These are phyloP conservation scores for Dactylorhiza incarnata DNA, from an alignment of 106 monocot genomes.

Conservation along the genomic window DNA sequence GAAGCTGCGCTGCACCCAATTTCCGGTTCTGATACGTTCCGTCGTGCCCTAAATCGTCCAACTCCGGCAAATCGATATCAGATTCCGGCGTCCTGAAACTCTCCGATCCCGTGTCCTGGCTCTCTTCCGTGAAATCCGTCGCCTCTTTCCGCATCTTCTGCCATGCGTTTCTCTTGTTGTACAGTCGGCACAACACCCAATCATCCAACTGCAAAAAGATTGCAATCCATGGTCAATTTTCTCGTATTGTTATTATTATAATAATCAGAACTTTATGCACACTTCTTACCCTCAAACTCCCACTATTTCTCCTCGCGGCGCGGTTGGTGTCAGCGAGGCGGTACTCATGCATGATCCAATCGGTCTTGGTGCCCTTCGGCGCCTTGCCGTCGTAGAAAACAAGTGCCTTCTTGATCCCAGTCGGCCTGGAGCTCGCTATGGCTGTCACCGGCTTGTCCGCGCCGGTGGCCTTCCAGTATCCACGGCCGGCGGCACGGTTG, in stretches of 20 bases:
- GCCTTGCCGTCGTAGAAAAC: constrained; percentile 9
- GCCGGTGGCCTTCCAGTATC: constrained; percentile 8
- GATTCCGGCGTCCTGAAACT: constrained; percentile 26
- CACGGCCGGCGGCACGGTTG: constrained; percentile 1
- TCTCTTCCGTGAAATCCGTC: constrained; percentile 3
- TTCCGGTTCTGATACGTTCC: background rate
- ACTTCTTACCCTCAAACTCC: constrained; percentile 5
- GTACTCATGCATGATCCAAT: constrained; percentile 10
- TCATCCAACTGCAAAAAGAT: constrained; percentile 27
- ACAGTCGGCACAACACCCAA: constrained; percentile 36
- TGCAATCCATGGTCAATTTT: background rate
- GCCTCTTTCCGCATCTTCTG: constrained; percentile 9
- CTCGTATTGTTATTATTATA: no score
- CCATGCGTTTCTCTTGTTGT: constrained; percentile 43
- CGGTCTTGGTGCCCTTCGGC: background rate
- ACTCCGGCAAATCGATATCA: constrained; percentile 25
- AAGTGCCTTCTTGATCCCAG: constrained; percentile 3
- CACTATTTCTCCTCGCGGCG: background rate
- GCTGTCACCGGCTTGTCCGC: constrained; percentile 1
- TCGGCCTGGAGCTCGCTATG: background rate
- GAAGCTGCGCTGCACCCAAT: background rate
- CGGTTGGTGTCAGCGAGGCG: constrained; percentile 6
- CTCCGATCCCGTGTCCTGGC: constrained; percentile 12
- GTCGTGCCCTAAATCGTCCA: background rate
- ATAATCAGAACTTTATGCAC: no score